Evolutionary conservation across 2,329 filamentous ascomycete species (phyloP).

Genomic region (Purpureocillium lavendulum): DNA sequence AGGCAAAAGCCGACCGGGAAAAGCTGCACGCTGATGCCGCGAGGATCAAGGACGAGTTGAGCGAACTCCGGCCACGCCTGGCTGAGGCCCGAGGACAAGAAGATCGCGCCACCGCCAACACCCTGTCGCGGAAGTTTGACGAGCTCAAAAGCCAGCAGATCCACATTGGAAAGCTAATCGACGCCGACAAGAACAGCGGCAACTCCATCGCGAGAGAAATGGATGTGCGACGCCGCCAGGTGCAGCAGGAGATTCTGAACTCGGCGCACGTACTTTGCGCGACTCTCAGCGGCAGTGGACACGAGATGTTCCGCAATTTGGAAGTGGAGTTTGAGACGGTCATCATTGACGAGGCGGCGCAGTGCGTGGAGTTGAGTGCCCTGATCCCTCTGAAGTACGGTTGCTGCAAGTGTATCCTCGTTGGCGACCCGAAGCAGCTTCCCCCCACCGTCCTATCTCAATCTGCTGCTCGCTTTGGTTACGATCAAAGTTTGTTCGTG

Average conservation of each 20-base stretch:
- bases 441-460: conserved; percentile 94
- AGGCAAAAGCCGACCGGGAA: conserved; percentile 47
- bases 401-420: conserved; percentile 91
- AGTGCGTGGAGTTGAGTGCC: conserved; percentile 95
- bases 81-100: conserved; percentile 54
- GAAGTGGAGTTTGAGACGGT: conserved; percentile 98
- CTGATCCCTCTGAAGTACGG: conserved; percentile 97
- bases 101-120: conserved; percentile 37
- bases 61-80: conserved; percentile 60
- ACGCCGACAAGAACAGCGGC: conserved; percentile 78
- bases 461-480: conserved; percentile 84
- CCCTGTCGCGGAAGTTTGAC: conserved; percentile 69
- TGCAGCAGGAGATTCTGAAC: conserved; percentile 87
- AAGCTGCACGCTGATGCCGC: conserved; percentile 55
- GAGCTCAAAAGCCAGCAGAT: conserved; percentile 67
- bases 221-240: conserved; percentile 73
- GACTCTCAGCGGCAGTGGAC: conserved; percentile 88
- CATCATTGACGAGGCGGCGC: conserved; percentile 94
- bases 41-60: conserved; percentile 68
- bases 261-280: conserved; percentile 89
- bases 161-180: conserved; percentile 70
- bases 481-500: conserved; percentile 96
- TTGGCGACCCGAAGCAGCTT: conserved; percentile 95
- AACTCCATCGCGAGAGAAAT: conserved; percentile 74
- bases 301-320: conserved; percentile 93